Conservation (phyloP, 1,139 yeast species). For the Saccharomyces hybrid region DNA sequence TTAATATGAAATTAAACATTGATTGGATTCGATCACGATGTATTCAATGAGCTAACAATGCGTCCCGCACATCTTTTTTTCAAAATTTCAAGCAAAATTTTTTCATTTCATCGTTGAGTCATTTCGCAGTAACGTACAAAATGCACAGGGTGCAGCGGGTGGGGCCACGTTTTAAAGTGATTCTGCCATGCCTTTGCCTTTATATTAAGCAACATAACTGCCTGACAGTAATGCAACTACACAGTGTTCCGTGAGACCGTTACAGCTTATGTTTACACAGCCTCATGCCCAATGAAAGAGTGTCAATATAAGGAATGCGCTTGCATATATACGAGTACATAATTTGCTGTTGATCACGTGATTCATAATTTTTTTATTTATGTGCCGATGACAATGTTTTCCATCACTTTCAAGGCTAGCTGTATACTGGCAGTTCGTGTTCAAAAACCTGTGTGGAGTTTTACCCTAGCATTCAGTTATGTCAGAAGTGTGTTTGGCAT, state of each 20-base stretch:
- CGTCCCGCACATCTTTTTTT: not conserved
- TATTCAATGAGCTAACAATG: not conserved
- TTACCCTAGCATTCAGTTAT: not conserved
- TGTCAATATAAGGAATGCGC: not conserved
- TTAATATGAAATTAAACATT: not conserved
- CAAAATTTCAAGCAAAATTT: not conserved
- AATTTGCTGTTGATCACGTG: not conserved
- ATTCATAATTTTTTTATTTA: not conserved
- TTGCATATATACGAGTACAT: not conserved
- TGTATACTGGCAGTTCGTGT: not conserved
- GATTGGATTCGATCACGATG: not conserved
- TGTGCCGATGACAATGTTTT: not conserved
- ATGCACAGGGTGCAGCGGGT: not conserved
- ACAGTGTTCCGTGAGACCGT: not conserved
- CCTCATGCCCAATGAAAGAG: not conserved
- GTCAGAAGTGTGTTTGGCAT: not conserved
- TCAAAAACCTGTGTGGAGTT: not conserved
- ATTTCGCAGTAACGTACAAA: not conserved
- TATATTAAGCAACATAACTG: not conserved
- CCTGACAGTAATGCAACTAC: not conserved
- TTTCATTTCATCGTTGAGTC: not conserved
- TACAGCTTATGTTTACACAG: not conserved
- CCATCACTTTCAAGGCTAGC: not conserved
- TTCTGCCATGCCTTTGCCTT: not conserved
- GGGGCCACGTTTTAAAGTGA: not conserved